phyloP scores from a whole-genome alignment of 2,329 filamentous ascomycete genomes.

The Xylaria polymorpha region DNA sequence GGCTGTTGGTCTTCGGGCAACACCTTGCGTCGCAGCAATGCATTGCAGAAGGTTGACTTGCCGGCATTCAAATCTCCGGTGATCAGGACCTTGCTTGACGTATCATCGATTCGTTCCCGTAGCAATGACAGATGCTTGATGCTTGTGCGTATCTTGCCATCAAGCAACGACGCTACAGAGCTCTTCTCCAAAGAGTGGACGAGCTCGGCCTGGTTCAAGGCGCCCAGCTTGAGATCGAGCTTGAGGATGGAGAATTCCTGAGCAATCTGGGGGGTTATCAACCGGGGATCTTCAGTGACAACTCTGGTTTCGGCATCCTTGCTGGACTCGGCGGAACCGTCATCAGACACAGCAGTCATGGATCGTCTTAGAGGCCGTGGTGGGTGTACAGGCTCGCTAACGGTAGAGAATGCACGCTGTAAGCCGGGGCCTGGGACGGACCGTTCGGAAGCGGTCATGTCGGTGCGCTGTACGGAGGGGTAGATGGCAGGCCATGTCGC shows the following conservation, averaged over 20 bases:
- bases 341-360: slow-evolving; percentile 75
- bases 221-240: slow-evolving; percentile 89
- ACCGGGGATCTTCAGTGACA: slow-evolving; percentile 73
- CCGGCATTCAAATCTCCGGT: slow-evolving; percentile 97
- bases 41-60: slow-evolving; percentile 99
- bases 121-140: slow-evolving; percentile 89
- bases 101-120: slow-evolving; percentile 95
- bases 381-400: slow-evolving; percentile 59
- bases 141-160: slow-evolving; percentile 94
- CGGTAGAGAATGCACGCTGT: slow-evolving; percentile 71
- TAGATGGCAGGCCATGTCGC: slow-evolving; percentile 94
- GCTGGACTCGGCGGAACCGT: slow-evolving; percentile 76
- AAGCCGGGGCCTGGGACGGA: slow-evolving; percentile 71
- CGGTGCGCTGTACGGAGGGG: slow-evolving; percentile 79
- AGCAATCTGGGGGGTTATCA: slow-evolving; percentile 91
- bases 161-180: slow-evolving; percentile 88
- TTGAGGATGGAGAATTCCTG: slow-evolving; percentile 97
- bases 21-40: slow-evolving; percentile 90
- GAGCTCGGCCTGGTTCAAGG: slow-evolving; percentile 86
- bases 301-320: slow-evolving; percentile 71
- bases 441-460: slow-evolving; percentile 54
- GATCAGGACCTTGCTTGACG: slow-evolving; percentile 93
- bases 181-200: slow-evolving; percentile 94
- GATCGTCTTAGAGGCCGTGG: slow-evolving; percentile 72
- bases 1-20: slow-evolving; percentile 97